phyloP scores from a whole-genome alignment of 345 rosid species.

The Tarenaya hassleriana region DNA sequence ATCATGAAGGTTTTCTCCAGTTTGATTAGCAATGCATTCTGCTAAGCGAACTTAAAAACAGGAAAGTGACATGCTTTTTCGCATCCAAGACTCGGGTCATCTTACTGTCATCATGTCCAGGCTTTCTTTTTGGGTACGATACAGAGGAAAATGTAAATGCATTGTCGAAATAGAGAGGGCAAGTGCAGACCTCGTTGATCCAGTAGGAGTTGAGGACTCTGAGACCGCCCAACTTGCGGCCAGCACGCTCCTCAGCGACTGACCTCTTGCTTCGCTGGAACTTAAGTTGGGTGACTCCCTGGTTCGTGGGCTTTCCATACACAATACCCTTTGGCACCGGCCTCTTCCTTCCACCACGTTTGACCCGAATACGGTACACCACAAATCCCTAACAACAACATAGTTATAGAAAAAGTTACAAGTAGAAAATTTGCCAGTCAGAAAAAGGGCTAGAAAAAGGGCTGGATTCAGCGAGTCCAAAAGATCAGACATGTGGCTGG shows the following conservation, averaged over 20 bases:
- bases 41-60: no score
- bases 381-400: constrained; percentile 47
- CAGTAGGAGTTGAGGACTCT: constrained; percentile 76
- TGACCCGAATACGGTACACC: constrained; percentile 55
- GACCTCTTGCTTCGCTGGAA: constrained; percentile 83
- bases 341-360: constrained; percentile 83
- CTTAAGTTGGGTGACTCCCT: constrained; percentile 79
- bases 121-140: no score
- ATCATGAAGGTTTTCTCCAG: no score
- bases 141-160: neutral
- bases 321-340: constrained; percentile 83
- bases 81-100: no score
- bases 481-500: no score
- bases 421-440: no score
- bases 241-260: constrained; percentile 86
- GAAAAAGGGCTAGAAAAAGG: no score
- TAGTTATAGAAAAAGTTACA: no score
- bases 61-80: no score
- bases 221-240: constrained; percentile 66
- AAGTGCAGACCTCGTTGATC: constrained; percentile 57
- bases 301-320: constrained; percentile 61
- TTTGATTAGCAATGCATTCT: no score
- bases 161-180: neutral
- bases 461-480: no score
- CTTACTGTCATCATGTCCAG: no score